A percentile compares a stretch with the other conserved stretches of the same genome.
Conservation (phyloP, 2,329 filamentous ascomycete genomes). For the Triangularia setosa region DNA sequence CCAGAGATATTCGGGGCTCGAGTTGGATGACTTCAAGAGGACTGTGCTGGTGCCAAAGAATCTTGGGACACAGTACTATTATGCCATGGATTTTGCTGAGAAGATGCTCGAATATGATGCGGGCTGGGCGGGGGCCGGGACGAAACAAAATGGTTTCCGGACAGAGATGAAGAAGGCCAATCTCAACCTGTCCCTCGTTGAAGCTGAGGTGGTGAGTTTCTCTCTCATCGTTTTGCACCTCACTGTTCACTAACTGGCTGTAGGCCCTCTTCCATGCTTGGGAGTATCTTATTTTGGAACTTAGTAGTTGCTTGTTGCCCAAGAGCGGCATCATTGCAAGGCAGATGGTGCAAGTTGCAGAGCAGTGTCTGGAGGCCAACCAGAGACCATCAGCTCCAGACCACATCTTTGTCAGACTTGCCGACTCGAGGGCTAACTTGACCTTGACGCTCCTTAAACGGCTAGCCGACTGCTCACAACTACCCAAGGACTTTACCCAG, state of each 20-base stretch:
- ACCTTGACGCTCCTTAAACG: constrained; percentile 79
- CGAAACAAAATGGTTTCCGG: constrained; percentile 67
- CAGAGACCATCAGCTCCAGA: constrained; percentile 68
- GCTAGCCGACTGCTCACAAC: constrained; percentile 57
- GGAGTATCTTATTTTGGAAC: constrained; percentile 81
- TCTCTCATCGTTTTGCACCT: background rate
- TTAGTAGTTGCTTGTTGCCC: constrained; percentile 61
- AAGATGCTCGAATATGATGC: constrained; percentile 73
- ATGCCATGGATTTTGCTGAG: constrained; percentile 71
- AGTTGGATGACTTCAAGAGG: constrained; percentile 75
- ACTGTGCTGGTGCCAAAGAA: constrained; percentile 61
- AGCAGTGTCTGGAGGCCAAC: constrained; percentile 76
- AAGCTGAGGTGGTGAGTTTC: constrained; percentile 75
- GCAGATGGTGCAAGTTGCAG: constrained; percentile 69
- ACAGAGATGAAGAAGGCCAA: constrained; percentile 85
- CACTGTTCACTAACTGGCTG: background rate
- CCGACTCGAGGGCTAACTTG: constrained; percentile 73
- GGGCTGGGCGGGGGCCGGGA: constrained; percentile 69
- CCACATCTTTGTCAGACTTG: constrained; percentile 74
- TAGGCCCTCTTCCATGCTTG: constrained; percentile 81
- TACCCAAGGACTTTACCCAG: constrained; percentile 48
- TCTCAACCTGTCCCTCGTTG: constrained; percentile 83
- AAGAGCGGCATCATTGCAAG: constrained; percentile 54
- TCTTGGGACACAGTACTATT: constrained; percentile 77
- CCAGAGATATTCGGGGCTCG: constrained; percentile 68